Percentiles rank a stretch among this genome's conserved stretches.
Conservation (phyloP, 1,139 yeast genomes). For the Debaryomyces subglobosus region DNA sequence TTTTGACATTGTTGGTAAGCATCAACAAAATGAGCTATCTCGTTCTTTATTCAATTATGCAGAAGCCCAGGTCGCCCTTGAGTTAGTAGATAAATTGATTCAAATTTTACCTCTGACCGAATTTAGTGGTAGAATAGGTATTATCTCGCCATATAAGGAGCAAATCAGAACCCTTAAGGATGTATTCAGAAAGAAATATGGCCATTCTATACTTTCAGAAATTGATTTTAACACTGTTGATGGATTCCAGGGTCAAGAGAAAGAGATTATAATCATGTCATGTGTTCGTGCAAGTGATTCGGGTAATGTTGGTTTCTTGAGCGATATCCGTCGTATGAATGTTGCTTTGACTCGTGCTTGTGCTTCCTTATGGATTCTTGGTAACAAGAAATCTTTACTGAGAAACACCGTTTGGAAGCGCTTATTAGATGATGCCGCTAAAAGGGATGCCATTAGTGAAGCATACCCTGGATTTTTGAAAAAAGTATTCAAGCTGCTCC, state of each 20-base stretch:
- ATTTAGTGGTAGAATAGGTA: constrained; percentile 77
- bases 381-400: constrained; percentile 66
- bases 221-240: constrained; percentile 94
- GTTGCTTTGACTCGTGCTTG: constrained; percentile 95
- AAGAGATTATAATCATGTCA: constrained; percentile 88
- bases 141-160: constrained; percentile 93
- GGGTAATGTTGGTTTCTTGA: constrained; percentile 81
- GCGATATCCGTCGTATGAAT: constrained; percentile 91
- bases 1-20: constrained; percentile 69
- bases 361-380: constrained; percentile 90
- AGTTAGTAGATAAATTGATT: constrained; percentile 62
- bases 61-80: constrained; percentile 76
- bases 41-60: constrained; percentile 69
- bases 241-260: constrained; percentile 98
- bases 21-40: constrained; percentile 62
- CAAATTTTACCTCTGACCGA: constrained; percentile 51
- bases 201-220: constrained; percentile 60
- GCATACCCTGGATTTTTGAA: constrained; percentile 46
- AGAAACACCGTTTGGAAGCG: constrained; percentile 71
- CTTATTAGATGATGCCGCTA: constrained; percentile 63
- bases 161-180: constrained; percentile 67
- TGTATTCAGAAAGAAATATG: constrained; percentile 61
- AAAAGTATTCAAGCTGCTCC: constrained; percentile 1
- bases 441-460: constrained; percentile 39
- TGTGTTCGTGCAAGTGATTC: constrained; percentile 85